These are phyloP conservation scores for Haplographium delicatum DNA, from an alignment of 495 filamentous ascomycete genomes.

Conservation along the genomic window DNA sequence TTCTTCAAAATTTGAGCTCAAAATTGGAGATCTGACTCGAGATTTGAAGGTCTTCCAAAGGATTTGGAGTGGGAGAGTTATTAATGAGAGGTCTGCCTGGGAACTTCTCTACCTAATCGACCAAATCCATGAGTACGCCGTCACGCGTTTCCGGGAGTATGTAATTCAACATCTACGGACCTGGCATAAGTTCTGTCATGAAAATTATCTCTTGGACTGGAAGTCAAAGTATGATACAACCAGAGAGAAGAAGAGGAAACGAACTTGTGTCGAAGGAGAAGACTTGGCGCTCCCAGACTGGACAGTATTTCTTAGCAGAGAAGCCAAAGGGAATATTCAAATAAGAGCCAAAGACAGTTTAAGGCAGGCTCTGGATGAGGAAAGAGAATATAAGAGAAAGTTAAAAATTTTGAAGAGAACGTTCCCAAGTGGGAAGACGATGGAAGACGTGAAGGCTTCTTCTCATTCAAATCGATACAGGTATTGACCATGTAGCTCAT, in stretches of 20 bases:
- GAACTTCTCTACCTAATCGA: slow-evolving; percentile 4
- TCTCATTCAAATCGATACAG: not conserved
- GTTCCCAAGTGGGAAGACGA: not conserved
- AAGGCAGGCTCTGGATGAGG: not conserved
- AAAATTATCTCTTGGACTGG: slow-evolving; percentile 9
- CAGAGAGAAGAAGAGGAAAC: not conserved
- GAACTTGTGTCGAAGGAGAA: not conserved
- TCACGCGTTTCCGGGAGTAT: not conserved
- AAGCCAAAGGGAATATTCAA: not conserved
- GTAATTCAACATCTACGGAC: not conserved
- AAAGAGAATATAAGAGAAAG: not conserved
- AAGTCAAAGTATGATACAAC: not conserved
- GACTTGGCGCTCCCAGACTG: slow-evolving; percentile 3
- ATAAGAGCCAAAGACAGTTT: not conserved
- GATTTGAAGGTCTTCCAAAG: slow-evolving; percentile 1
- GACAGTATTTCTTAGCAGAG: not conserved
- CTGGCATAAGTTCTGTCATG: slow-evolving; percentile 6
- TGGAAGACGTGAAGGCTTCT: not conserved
- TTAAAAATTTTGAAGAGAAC: not conserved
- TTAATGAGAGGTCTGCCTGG: slow-evolving; percentile 1
- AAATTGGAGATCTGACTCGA: no score
- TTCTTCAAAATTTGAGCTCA: no score
- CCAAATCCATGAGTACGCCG: slow-evolving; percentile 1
- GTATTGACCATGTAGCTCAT: no score
- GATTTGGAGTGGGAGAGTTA: slow-evolving; percentile 1